Conservation (phyloP, 345 rosid genomes). For the Hibiscus syriacus region DNA sequence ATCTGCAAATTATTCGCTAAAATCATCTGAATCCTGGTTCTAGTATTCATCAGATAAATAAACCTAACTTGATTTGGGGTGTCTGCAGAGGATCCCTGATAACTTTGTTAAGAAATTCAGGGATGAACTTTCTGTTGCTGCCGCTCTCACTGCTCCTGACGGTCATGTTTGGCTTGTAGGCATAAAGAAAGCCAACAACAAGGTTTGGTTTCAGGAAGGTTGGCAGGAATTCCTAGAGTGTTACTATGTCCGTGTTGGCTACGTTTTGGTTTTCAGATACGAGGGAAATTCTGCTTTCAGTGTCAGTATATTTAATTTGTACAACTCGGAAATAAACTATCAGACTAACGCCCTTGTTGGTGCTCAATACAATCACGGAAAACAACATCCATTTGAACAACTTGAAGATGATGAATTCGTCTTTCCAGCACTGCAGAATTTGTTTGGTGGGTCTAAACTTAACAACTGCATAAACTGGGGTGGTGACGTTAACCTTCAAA, state of each 20-base stretch:
- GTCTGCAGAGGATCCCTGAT: conserved; percentile 82
- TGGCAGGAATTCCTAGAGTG: conserved; percentile 86
- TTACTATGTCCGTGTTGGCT: conserved; percentile 62
- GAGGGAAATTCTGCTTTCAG: conserved; percentile 72
- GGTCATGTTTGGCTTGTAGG: conserved; percentile 74
- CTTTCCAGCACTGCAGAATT: conserved; percentile 45
- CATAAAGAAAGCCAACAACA: conserved; percentile 58
- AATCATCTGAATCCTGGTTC: neutral
- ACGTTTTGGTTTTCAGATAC: conserved; percentile 72
- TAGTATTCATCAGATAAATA: neutral
- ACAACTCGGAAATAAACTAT: conserved; percentile 64
- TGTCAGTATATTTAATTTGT: conserved; percentile 66
- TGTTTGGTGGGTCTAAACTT: conserved; percentile 39
- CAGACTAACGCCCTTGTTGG: conserved; percentile 32
- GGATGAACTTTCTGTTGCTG: conserved; percentile 61
- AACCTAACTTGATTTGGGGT: conserved; percentile 16
- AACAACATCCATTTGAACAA: conserved; percentile 60
- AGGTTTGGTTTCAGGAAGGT: conserved; percentile 71
- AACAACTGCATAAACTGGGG: conserved; percentile 24
- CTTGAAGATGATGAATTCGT: conserved; percentile 56
- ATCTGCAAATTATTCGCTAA: neutral
- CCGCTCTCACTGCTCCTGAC: conserved; percentile 66
- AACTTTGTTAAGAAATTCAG: conserved; percentile 65
- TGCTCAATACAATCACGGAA: conserved; percentile 34
- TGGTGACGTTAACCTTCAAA: conserved; percentile 26